A percentile compares a stretch with the other conserved stretches of the same genome.
These are phyloP conservation scores for Verbascum thapsus DNA, from an alignment of 257 asterid species.

Conservation along the genomic window DNA sequence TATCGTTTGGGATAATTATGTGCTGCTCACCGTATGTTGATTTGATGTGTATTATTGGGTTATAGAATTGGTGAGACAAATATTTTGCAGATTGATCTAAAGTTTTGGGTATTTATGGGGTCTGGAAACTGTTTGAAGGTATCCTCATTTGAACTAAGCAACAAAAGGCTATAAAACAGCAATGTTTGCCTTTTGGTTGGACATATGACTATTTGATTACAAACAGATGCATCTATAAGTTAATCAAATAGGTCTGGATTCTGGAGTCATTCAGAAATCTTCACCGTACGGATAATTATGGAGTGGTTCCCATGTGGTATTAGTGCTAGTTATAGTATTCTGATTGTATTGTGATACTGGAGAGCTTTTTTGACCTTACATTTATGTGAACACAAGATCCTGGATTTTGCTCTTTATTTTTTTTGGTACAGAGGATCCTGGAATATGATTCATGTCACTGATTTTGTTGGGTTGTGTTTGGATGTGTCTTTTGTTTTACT, in stretches of 20 bases:
- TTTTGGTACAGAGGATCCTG: too few relatives aligned
- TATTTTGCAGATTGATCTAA: conserved; percentile 21
- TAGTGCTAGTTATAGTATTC: conserved; percentile 25
- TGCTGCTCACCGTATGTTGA: conserved; percentile 21
- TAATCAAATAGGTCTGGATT: conserved; percentile 27
- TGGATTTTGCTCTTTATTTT: too few relatives aligned
- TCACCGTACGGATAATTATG: conserved; percentile 19
- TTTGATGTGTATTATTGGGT: conserved; percentile 33
- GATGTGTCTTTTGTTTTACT: too few relatives aligned
- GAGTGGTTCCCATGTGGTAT: conserved; percentile 37
- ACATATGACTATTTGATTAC: conserved; percentile 29
- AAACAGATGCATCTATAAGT: conserved; percentile 39
- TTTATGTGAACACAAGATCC: not conserved
- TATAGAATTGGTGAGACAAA: conserved; percentile 42
- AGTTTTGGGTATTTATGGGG: conserved; percentile 19
- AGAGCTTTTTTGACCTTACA: not conserved
- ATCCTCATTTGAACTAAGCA: conserved; percentile 43
- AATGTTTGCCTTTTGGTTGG: conserved; percentile 38
- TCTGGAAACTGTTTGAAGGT: conserved; percentile 13
- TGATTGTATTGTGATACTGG: conserved; percentile 13
- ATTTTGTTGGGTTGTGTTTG: too few relatives aligned
- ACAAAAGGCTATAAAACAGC: conserved; percentile 47
- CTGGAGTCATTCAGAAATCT: conserved; percentile 28
- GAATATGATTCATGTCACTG: too few relatives aligned
- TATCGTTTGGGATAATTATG: conserved; percentile 15